These are phyloP conservation scores for Sherardia arvensis DNA, from an alignment of 257 asterid genomes.

Conservation along the genomic window DNA sequence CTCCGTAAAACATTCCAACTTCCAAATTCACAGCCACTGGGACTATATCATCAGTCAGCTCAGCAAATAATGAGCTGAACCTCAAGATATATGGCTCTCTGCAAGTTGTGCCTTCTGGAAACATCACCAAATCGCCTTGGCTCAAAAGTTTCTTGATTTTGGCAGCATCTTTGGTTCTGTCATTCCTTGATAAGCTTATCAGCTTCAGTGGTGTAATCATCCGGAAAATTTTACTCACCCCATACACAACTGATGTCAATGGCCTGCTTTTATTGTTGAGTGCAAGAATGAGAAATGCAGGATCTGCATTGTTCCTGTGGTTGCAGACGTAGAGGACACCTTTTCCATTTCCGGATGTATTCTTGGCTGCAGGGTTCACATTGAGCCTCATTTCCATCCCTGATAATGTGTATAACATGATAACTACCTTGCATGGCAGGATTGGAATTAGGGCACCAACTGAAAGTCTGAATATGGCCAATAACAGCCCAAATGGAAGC, in stretches of 20 bases:
- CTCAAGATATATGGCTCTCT: slow-evolving; percentile 57
- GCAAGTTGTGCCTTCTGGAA: slow-evolving; percentile 51
- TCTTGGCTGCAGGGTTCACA: background rate
- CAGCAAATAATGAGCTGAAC: slow-evolving; percentile 50
- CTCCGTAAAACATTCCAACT: slow-evolving; percentile 46
- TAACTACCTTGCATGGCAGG: slow-evolving; percentile 18
- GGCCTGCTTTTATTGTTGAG: background rate
- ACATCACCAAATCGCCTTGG: slow-evolving; percentile 1
- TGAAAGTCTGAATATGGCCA: slow-evolving; percentile 20
- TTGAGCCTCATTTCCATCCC: slow-evolving; percentile 16
- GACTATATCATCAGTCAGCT: slow-evolving; percentile 27
- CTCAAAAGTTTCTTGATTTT: background rate
- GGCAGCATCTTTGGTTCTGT: background rate
- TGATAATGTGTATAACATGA: slow-evolving; percentile 8
- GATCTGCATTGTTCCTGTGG: slow-evolving; percentile 8
- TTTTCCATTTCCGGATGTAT: background rate
- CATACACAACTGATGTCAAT: background rate
- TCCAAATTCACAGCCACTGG: slow-evolving; percentile 36
- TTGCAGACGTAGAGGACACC: slow-evolving; percentile 1
- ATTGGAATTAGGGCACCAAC: slow-evolving; percentile 11
- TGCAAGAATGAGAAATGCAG: background rate
- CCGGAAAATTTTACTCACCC: slow-evolving; percentile 4
- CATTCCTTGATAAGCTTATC: background rate
- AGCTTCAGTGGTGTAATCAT: slow-evolving; percentile 1
- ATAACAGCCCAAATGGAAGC: slow-evolving; percentile 38